Evolutionary conservation across 805 yeast species (phyloP).

Genomic region (Nakazawaea laoshanensis): DNA sequence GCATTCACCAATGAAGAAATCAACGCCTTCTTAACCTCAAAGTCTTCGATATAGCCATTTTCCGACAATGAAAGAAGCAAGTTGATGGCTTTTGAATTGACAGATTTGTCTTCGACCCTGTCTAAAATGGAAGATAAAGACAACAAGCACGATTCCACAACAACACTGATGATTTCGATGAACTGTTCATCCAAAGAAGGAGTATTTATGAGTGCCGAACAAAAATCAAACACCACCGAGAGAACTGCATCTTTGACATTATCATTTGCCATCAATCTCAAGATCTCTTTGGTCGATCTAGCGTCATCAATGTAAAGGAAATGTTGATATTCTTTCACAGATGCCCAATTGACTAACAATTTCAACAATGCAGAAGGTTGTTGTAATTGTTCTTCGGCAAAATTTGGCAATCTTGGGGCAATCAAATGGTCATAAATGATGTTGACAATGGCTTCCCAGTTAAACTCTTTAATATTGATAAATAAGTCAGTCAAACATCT

Average conservation of each 20-base stretch:
- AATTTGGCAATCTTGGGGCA: slow-evolving; percentile 54
- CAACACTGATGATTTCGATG: slow-evolving; percentile 39
- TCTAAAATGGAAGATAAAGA: slow-evolving; percentile 43
- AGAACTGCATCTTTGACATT: slow-evolving; percentile 65
- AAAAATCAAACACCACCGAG: slow-evolving; percentile 44
- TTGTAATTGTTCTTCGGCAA: slow-evolving; percentile 72
- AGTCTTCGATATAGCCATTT: slow-evolving; percentile 48
- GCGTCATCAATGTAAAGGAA: slow-evolving; percentile 50
- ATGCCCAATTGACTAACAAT: slow-evolving; percentile 53
- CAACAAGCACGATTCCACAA: slow-evolving; percentile 49
- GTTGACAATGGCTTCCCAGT: slow-evolving; percentile 49
- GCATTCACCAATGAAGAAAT: slow-evolving; percentile 51
- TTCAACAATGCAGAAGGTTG: slow-evolving; percentile 74
- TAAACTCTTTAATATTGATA: slow-evolving; percentile 38
- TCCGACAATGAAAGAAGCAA: slow-evolving; percentile 45
- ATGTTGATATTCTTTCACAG: slow-evolving; percentile 32
- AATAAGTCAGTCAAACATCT: slow-evolving; percentile 55
- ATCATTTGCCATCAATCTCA: slow-evolving; percentile 41
- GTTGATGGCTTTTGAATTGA: slow-evolving; percentile 44
- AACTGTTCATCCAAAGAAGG: slow-evolving; percentile 34
- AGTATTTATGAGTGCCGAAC: slow-evolving; percentile 35
- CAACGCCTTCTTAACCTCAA: slow-evolving; percentile 42
- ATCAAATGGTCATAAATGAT: slow-evolving; percentile 47
- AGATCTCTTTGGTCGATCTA: slow-evolving; percentile 45
- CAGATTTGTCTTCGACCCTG: slow-evolving; percentile 30